Conservation (phyloP, 345 rosid genomes). For the Lepidium didymum region DNA sequence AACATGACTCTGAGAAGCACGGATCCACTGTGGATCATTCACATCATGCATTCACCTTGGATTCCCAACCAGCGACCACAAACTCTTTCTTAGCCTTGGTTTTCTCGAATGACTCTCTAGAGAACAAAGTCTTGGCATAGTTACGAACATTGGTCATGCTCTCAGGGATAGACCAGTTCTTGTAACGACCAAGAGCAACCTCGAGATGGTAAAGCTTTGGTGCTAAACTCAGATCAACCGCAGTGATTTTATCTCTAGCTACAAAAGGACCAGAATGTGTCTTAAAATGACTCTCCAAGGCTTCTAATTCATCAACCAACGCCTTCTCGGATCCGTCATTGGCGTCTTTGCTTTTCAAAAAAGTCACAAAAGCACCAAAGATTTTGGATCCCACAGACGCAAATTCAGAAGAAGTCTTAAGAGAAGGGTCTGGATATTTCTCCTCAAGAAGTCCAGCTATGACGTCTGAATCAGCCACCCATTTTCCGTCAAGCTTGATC, state of each 20-base stretch:
- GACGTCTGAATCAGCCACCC: conserved; percentile 84
- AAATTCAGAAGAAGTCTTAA: conserved; percentile 57
- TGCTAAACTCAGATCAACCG: conserved; percentile 68
- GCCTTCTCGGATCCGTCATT: conserved; percentile 73
- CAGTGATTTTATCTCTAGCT: conserved; percentile 71
- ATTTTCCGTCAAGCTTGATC: conserved; percentile 69
- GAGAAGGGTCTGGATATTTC: conserved; percentile 68
- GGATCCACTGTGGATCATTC: too few species aligned
- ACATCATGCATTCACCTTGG: conserved; percentile 21
- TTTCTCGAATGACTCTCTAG: conserved; percentile 60
- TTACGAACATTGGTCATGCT: conserved; percentile 45
- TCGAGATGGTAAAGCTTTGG: conserved; percentile 89
- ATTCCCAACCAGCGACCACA: conserved; percentile 24
- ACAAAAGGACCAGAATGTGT: conserved; percentile 68
- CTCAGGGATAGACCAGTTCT: conserved; percentile 80
- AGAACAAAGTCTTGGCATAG: conserved; percentile 48
- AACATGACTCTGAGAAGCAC: not conserved
- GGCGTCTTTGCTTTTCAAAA: conserved; percentile 78
- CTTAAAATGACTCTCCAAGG: conserved; percentile 71
- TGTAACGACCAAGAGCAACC: conserved; percentile 71
- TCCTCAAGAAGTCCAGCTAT: conserved; percentile 71
- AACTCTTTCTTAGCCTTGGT: conserved; percentile 39
- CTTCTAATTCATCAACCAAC: conserved; percentile 62
- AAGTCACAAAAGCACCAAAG: conserved; percentile 54
- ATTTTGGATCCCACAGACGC: conserved; percentile 62